These are phyloP conservation scores for Nigrograna mackinnonii DNA, from an alignment of 2,329 filamentous ascomycete genomes.

Conservation along the genomic window DNA sequence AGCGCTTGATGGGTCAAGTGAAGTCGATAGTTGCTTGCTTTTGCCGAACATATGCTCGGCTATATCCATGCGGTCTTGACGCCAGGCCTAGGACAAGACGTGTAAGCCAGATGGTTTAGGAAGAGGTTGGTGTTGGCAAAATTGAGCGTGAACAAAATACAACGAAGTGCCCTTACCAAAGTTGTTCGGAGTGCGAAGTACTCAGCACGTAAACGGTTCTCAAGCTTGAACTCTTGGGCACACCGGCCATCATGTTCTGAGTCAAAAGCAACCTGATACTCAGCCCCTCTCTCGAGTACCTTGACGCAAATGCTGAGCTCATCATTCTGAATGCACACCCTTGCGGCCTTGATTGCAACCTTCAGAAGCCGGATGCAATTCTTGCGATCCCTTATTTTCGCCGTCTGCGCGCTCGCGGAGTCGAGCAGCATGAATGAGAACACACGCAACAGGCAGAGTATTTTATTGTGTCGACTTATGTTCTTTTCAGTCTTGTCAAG, in stretches of 20 bases:
- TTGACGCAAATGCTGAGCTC: slow-evolving; percentile 63
- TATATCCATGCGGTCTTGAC: slow-evolving; percentile 71
- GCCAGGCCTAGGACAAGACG: slow-evolving; percentile 72
- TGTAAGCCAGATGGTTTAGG: too few relatives aligned
- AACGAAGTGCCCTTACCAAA: slow-evolving; percentile 59
- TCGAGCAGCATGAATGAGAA: slow-evolving; percentile 73
- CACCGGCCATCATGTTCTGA: slow-evolving; percentile 24
- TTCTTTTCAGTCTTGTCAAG: slow-evolving; percentile 37
- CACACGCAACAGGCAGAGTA: slow-evolving; percentile 45
- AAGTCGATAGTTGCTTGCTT: slow-evolving; percentile 42
- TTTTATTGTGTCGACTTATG: slow-evolving; percentile 16
- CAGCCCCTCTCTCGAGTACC: slow-evolving; percentile 66
- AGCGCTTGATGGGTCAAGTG: slow-evolving; percentile 53
- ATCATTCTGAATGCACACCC: slow-evolving; percentile 62
- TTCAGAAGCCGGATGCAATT: slow-evolving; percentile 62
- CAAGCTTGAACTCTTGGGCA: slow-evolving; percentile 19
- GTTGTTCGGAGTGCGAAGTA: slow-evolving; percentile 69
- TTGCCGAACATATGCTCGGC: slow-evolving; percentile 79
- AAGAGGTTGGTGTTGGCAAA: too few relatives aligned
- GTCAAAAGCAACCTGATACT: slow-evolving; percentile 44
- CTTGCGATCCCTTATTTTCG: slow-evolving; percentile 24
- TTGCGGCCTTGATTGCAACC: slow-evolving; percentile 68
- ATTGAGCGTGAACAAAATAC: not conserved
- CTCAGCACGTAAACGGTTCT: slow-evolving; percentile 56
- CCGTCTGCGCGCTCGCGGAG: slow-evolving; percentile 25